These are phyloP conservation scores for Fraxinus sp. DNA, from an alignment of 305 asterid species.

Conservation along the genomic window DNA sequence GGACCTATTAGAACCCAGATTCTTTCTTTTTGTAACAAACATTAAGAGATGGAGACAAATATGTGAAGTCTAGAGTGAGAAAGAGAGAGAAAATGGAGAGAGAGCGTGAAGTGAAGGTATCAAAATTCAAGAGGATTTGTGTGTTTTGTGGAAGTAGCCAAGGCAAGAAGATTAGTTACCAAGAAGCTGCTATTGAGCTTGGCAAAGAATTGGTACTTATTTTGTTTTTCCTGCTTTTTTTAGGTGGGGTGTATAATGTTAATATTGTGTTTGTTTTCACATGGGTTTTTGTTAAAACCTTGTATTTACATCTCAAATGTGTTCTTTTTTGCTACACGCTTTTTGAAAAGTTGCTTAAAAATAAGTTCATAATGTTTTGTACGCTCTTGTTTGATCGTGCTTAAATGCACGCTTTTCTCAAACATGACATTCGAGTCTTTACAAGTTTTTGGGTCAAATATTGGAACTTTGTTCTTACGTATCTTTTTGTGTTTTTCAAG, in stretches of 20 bases:
- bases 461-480: neutral
- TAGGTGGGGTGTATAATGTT: neutral
- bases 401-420: neutral
- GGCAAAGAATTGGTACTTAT: constrained; percentile 69
- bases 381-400: neutral
- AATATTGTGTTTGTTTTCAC: neutral
- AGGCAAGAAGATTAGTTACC: constrained; percentile 81
- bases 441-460: neutral
- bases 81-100: constrained; percentile 43
- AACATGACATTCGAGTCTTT: neutral
- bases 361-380: neutral
- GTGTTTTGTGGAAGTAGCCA: constrained; percentile 98
- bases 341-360: neutral
- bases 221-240: neutral
- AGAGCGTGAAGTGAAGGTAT: constrained; percentile 41
- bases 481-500: constrained; percentile 23
- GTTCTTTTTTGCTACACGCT: neutral
- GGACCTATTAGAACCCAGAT: constrained; percentile 26
- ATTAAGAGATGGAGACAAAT: constrained; percentile 31
- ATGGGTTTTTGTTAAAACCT: neutral
- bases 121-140: constrained; percentile 84
- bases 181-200: constrained; percentile 87
- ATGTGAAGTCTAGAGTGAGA: constrained; percentile 9
- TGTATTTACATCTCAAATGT: neutral
- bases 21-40: constrained; percentile 10